Evolutionary conservation across 2,329 filamentous ascomycete species (phyloP), one percentile per base, ranked within the genome.

Genomic region (Endoconidiophora laricicola): DNA sequence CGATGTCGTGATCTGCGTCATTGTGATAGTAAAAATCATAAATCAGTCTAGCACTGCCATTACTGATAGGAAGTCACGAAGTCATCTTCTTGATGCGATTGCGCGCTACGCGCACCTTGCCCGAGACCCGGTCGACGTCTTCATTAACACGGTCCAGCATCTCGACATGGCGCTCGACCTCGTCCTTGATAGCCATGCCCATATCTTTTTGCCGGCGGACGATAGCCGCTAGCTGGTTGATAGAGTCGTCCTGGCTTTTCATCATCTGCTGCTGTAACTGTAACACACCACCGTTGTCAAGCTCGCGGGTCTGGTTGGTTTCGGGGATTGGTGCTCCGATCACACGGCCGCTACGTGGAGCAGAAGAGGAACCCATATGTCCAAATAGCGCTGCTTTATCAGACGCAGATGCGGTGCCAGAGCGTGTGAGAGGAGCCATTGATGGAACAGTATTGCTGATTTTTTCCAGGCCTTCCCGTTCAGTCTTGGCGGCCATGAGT

Each of bases 191-290:
- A 51, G 78, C 73, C 44, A 85, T 67, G 0, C 84, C 84, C 74
- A 90, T 84, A 63, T 87, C 80, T 59, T 76, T 80, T 67, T 90
- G 81, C 52, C 81, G 68, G 44, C 78, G 68, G 44, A 90, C 79
- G 44, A 86, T 79, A 55, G 76, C 77, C 1, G 75, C 72, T 50
- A 91, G 65, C 57, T 77, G 70, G 16, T 82, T 73, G 2, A 91
- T 73, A 57, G 84, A 80, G 57, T 79, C 62, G 56, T 91, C 85
- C 59, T 93, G 85, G 56, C 83, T 78, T 48, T 71, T 60, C 70
- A 90, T 85, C 62, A 85, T 76, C 59, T 83, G 73, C 57, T 77
- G 71, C 63, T 91, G 85, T 54, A 91, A 64, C 61, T 83, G 75
- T 54, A 88, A 58, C 16, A 91, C 78, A 0, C 83, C 84, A 3